These are phyloP conservation scores for Starmera pachycereana DNA, from an alignment of 805 yeast genomes.

Conservation along the genomic window DNA sequence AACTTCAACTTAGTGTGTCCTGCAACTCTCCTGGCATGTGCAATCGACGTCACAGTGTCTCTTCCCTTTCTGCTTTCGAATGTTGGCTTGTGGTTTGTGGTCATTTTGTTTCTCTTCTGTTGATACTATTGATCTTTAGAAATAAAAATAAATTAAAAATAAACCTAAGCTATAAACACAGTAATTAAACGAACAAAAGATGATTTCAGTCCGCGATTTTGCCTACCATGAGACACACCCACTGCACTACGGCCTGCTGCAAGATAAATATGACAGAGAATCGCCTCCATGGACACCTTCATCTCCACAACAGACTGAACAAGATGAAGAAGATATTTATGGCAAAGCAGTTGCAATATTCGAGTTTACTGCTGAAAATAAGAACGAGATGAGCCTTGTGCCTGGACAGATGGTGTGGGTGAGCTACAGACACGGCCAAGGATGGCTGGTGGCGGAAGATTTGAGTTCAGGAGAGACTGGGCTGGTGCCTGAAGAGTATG, in stretches of 20 bases:
- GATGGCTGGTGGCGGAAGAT: constrained; percentile 92
- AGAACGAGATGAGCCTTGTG: constrained; percentile 68
- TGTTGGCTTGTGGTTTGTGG: constrained; percentile 63
- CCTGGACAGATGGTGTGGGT: constrained; percentile 85
- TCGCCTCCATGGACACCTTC: constrained; percentile 26
- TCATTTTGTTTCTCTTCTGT: constrained; percentile 27
- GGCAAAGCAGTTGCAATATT: constrained; percentile 76
- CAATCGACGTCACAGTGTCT: constrained; percentile 32
- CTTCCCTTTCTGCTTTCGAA: constrained; percentile 53
- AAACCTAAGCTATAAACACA: background rate
- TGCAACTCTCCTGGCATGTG: constrained; percentile 44
- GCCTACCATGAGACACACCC: constrained; percentile 69
- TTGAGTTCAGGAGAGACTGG: constrained; percentile 74
- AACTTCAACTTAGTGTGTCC: constrained; percentile 45
- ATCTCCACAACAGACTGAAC: constrained; percentile 26
- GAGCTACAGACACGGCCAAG: constrained; percentile 90
- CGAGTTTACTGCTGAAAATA: constrained; percentile 88
- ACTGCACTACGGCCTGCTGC: constrained; percentile 49
- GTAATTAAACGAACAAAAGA: background rate
- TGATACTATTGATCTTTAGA: too few relatives aligned
- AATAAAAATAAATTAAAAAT: background rate
- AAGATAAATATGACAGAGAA: constrained; percentile 13
- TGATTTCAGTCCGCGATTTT: constrained; percentile 61
- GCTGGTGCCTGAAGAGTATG: constrained; percentile 91
- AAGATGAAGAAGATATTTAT: constrained; percentile 29